phyloP scores from a whole-genome alignment of 1,139 yeast genomes.

The Meyerozyma smithsonii region DNA sequence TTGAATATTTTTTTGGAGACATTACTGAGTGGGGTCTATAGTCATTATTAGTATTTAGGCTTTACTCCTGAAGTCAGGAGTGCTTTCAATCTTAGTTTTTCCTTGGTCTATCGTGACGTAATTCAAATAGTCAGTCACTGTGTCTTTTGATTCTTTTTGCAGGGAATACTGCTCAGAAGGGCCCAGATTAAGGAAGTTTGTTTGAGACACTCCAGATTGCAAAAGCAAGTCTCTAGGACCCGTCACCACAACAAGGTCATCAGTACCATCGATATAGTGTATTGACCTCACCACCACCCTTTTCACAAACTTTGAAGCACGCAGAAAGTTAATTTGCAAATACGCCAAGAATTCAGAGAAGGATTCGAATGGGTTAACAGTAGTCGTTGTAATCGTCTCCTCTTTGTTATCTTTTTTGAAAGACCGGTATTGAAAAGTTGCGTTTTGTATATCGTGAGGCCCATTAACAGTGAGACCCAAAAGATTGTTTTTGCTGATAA shows the following conservation, averaged over 20 bases:
- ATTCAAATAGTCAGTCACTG: not conserved
- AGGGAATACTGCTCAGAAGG: not conserved
- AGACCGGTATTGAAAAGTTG: conserved; percentile 22
- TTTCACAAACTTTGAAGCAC: not conserved
- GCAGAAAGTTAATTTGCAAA: not conserved
- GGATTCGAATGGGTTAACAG: not conserved
- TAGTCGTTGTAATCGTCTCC: not conserved
- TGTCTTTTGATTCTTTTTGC: not conserved
- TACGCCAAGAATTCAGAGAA: not conserved
- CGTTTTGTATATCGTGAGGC: conserved; percentile 38
- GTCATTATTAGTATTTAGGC: not conserved
- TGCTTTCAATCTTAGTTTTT: not conserved
- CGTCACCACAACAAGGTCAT: conserved; percentile 40
- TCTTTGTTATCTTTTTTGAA: not conserved
- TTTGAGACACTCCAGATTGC: conserved; percentile 28
- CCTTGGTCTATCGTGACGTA: not conserved
- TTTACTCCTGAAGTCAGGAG: conserved; percentile 1
- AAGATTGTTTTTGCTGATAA: conserved; percentile 43
- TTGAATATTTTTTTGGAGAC: no score
- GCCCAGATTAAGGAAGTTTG: not conserved
- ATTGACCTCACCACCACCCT: not conserved
- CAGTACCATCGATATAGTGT: conserved; percentile 26
- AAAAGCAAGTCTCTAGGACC: conserved; percentile 56
- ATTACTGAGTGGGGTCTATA: no score
- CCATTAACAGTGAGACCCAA: conserved; percentile 53